Conservation (phyloP, 164 flowering plant genomes). For the Aristolochia fimbriata region DNA sequence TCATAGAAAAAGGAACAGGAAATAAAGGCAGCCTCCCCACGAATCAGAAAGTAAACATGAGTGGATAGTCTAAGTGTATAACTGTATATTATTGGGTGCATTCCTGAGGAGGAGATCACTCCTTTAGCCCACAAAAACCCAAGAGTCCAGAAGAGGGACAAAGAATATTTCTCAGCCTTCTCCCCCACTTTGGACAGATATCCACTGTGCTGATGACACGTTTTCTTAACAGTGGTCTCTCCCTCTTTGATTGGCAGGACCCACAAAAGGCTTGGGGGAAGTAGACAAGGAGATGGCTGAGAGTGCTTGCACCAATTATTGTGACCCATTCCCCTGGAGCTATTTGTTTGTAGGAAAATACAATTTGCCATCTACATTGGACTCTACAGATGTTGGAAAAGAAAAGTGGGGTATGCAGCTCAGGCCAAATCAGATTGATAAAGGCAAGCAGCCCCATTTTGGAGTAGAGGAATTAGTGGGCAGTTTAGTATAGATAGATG, state of each 20-base stretch:
- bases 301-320: not conserved
- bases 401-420: too few species aligned
- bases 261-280: too few species aligned
- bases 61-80: slow-evolving; percentile 21
- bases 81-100: slow-evolving; percentile 26
- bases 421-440: not conserved
- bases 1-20: slow-evolving; percentile 4
- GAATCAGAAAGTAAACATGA: not conserved
- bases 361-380: too few species aligned
- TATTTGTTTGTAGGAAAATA: not conserved
- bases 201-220: not conserved
- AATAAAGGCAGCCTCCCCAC: not conserved
- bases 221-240: not conserved
- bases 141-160: not conserved
- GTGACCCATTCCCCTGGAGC: not conserved
- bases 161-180: too few species aligned
- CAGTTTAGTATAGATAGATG: slow-evolving; percentile 13
- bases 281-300: too few species aligned
- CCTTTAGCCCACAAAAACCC: not conserved
- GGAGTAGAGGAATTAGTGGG: slow-evolving; percentile 17
- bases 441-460: not conserved
- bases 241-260: too few species aligned
- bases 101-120: slow-evolving; percentile 33
- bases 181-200: not conserved
- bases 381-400: too few species aligned